Conservation (phyloP, 2,329 filamentous ascomycete genomes). For the Colletotrichum horii region DNA sequence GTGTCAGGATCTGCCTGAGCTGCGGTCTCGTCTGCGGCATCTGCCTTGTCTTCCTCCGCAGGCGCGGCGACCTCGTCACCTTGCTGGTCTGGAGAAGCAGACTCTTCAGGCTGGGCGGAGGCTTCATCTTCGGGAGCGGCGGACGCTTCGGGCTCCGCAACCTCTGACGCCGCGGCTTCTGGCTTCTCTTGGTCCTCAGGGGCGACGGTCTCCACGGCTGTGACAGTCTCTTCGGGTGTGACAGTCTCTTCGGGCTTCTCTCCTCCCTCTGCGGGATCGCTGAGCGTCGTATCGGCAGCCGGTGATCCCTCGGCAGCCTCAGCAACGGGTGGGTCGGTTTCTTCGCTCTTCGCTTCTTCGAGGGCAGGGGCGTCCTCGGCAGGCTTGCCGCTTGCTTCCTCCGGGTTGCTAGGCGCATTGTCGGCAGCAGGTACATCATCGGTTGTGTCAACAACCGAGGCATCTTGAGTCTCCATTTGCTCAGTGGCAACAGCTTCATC, state of each 20-base stretch:
- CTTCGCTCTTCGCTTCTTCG: background rate
- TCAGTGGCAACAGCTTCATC: background rate
- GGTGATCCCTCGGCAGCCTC: background rate
- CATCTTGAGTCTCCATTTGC: background rate
- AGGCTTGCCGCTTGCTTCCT: background rate
- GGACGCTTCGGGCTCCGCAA: background rate
- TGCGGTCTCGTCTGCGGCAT: background rate
- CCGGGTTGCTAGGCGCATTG: background rate
- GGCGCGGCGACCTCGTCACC: rapidly evolving
- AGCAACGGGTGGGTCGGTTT: background rate
- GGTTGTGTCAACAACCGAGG: background rate
- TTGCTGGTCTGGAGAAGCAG: background rate
- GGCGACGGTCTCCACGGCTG: background rate
- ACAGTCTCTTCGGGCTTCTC: background rate
- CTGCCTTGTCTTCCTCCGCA: background rate
- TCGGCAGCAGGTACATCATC: background rate
- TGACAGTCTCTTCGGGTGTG: background rate
- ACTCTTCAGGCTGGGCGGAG: background rate
- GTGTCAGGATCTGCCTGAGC: background rate
- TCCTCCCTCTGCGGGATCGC: background rate
- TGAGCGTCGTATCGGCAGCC: background rate
- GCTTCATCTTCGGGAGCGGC: background rate
- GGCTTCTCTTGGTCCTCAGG: background rate
- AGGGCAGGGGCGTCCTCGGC: background rate
- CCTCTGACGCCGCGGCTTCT: background rate